These are phyloP conservation scores for Drosera capensis DNA, from an alignment of 148 eudicot genomes.

Conservation along the genomic window DNA sequence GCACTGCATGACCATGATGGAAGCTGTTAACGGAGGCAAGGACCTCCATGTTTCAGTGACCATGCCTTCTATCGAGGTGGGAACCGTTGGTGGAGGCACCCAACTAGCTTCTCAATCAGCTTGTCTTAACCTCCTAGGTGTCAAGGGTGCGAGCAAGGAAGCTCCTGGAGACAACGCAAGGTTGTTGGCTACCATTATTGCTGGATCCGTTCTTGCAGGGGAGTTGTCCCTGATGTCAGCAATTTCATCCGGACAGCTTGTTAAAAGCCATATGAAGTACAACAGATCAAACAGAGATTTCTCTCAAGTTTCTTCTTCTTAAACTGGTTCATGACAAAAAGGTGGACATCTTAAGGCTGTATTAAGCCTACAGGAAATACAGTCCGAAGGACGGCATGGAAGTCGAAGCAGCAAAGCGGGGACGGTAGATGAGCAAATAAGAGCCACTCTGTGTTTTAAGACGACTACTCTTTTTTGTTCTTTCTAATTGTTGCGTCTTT, in stretches of 20 bases:
- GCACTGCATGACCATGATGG: too few species aligned
- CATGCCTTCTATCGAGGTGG: constrained; percentile 45
- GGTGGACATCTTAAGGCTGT: too few species aligned
- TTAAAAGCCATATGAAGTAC: constrained; percentile 26
- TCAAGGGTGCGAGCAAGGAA: constrained; percentile 21
- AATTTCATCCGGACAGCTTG: constrained; percentile 21
- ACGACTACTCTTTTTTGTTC: too few species aligned
- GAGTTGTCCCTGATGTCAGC: constrained; percentile 31
- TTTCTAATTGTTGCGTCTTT: too few species aligned
- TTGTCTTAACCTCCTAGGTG: constrained; percentile 23
- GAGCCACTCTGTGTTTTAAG: too few species aligned
- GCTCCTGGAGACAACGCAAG: constrained; percentile 24
- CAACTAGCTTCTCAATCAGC: constrained; percentile 30
- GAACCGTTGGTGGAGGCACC: constrained; percentile 30
- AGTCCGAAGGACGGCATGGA: too few species aligned
- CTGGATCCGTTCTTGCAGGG: constrained; percentile 29
- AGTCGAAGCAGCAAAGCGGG: too few species aligned
- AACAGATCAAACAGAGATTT: constrained; percentile 21
- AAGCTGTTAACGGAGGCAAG: constrained; percentile 26
- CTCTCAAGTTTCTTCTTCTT: constrained; percentile 4
- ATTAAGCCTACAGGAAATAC: too few species aligned
- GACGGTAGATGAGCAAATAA: too few species aligned
- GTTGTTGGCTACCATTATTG: constrained; percentile 17
- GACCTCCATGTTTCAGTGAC: constrained; percentile 39
- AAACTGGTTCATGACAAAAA: too few species aligned